Conservation (phyloP, 805 yeast species). For the Candida maris region DNA sequence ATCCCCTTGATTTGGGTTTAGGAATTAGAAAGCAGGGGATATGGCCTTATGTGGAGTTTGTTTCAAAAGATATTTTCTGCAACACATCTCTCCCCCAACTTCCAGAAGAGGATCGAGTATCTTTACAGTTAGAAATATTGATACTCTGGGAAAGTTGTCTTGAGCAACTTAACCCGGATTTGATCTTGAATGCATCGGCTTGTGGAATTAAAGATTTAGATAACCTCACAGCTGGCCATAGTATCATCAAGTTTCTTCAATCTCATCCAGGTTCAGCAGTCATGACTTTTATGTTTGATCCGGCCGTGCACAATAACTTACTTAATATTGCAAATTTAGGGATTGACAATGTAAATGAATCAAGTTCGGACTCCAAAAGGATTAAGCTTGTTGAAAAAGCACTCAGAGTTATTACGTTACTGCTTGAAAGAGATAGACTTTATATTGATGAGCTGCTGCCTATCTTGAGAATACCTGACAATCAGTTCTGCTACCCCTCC, state of each 20-base stretch:
- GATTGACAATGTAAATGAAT: conserved; percentile 49
- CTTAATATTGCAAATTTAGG: conserved; percentile 59
- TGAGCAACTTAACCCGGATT: conserved; percentile 47
- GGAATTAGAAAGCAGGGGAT: conserved; percentile 63
- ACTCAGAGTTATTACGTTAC: conserved; percentile 41
- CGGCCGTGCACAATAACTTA: conserved; percentile 51
- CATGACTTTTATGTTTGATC: conserved; percentile 59
- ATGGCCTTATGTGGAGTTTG: conserved; percentile 75
- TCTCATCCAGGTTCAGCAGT: conserved; percentile 69
- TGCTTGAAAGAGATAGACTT: conserved; percentile 54
- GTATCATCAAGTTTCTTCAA: conserved; percentile 49
- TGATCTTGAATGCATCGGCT: conserved; percentile 51
- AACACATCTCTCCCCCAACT: conserved; percentile 42
- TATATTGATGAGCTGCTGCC: conserved; percentile 56
- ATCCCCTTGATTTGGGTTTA: conserved; percentile 62
- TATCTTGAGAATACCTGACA: conserved; percentile 40
- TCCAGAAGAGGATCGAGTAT: conserved; percentile 32
- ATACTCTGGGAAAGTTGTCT: conserved; percentile 47
- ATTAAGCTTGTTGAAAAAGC: conserved; percentile 38
- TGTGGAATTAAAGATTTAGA: conserved; percentile 43
- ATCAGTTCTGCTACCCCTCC: conserved; percentile 38
- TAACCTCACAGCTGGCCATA: conserved; percentile 39
- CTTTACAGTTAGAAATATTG: conserved; percentile 54
- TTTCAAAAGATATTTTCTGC: conserved; percentile 63
- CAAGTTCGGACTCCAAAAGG: conserved; percentile 30